phyloP scores from a whole-genome alignment of 2,329 filamentous ascomycete species.

The Alternaria atra region DNA sequence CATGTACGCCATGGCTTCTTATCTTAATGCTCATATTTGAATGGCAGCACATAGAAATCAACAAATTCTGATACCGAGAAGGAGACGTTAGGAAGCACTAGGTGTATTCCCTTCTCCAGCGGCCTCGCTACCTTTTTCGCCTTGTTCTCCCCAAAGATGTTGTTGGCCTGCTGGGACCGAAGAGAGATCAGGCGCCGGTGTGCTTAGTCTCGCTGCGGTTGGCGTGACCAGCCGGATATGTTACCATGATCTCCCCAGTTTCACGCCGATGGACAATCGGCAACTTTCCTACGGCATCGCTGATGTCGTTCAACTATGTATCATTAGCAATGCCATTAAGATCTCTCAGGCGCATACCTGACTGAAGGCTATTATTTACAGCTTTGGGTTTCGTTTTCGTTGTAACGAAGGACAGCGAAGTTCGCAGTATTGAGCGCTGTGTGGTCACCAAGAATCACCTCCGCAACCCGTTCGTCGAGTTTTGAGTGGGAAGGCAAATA shows the following conservation, averaged over 20 bases:
- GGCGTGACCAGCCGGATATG: no score
- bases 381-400: slow-evolving; percentile 1
- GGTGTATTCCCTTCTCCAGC: slow-evolving; percentile 3
- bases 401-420: slow-evolving; percentile 1
- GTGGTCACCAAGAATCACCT: background rate
- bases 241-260: slow-evolving; percentile 4
- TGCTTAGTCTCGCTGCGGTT: no score
- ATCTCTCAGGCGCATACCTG: no score
- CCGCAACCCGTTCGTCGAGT: background rate
- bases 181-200: no score
- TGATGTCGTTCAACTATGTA: slow-evolving; percentile 2
- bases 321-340: background rate
- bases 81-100: background rate
- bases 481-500: slow-evolving; percentile 5
- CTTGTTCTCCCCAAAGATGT: slow-evolving; percentile 5
- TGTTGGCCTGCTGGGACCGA: no score
- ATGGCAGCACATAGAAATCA: slow-evolving; percentile 2
- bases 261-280: no score
- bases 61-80: background rate
- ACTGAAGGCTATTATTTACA: no score
- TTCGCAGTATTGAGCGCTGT: background rate
- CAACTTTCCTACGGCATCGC: background rate
- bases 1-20: background rate
- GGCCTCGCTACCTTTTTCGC: background rate
- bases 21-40: background rate